Percentiles rank a stretch among this genome's conserved stretches.
Evolutionary conservation across 768 basidiomycete genomes (phyloP).

Genomic region (Phallus indusiatus): DNA sequence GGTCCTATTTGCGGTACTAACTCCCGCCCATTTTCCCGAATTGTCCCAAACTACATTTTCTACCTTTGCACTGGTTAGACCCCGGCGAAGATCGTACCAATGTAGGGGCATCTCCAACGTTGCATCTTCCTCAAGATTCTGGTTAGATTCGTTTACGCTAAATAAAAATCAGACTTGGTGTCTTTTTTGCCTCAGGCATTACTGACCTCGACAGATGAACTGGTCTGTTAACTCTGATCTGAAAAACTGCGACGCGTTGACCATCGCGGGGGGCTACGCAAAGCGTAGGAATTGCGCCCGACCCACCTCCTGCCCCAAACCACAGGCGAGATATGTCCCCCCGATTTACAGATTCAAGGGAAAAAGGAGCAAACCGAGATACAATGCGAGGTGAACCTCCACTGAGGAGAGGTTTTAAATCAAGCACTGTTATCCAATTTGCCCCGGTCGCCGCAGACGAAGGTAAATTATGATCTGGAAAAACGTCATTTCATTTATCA

Average conservation of each 20-base stretch:
- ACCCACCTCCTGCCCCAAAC: slow-evolving; percentile 45
- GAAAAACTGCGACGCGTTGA: slow-evolving; percentile 41
- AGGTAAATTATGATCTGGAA: neutral
- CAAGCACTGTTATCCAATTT: slow-evolving; percentile 47
- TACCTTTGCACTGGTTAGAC: slow-evolving; percentile 57
- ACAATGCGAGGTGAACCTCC: slow-evolving; percentile 12
- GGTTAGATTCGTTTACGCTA: neutral
- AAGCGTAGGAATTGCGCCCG: slow-evolving; percentile 24
- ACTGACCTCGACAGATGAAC: slow-evolving; percentile 12
- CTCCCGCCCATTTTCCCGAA: slow-evolving; percentile 60
- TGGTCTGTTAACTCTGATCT: slow-evolving; percentile 23
- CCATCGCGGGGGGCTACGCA: slow-evolving; percentile 47
- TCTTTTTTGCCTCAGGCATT: neutral
- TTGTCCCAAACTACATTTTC: slow-evolving; percentile 42
- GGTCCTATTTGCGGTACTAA: slow-evolving; percentile 40
- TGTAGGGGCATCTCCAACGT: slow-evolving; percentile 32
- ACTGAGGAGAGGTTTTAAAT: slow-evolving; percentile 32
- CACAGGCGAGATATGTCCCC: slow-evolving; percentile 16
- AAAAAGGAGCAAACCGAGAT: slow-evolving; percentile 1
- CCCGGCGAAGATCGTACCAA: slow-evolving; percentile 62
- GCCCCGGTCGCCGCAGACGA: slow-evolving; percentile 20
- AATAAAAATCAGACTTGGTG: neutral
- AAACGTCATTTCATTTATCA: neutral
- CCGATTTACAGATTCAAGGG: neutral
- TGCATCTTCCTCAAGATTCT: slow-evolving; percentile 9